phyloP scores from a whole-genome alignment of 495 filamentous ascomycete genomes.

The Viridothelium virens region DNA sequence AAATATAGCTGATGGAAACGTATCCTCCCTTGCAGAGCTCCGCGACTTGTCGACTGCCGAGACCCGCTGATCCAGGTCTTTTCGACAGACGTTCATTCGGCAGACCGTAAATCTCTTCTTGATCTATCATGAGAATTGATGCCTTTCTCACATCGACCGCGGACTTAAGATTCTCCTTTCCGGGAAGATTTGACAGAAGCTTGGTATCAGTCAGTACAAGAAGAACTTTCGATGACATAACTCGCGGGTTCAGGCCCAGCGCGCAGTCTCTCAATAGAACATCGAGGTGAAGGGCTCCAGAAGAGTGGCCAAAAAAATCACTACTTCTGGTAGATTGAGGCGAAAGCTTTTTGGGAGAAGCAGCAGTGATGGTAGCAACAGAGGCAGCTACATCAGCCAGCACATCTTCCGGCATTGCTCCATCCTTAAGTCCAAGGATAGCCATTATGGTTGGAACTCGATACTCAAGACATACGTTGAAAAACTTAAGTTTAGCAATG shows the following conservation, averaged over 20 bases:
- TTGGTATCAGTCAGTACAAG: slow-evolving; percentile 71
- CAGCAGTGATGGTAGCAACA: slow-evolving; percentile 65
- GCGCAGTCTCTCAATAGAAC: slow-evolving; percentile 69
- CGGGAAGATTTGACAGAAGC: slow-evolving; percentile 54
- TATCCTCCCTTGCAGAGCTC: slow-evolving; percentile 65
- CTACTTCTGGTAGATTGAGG: slow-evolving; percentile 28
- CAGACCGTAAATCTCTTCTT: slow-evolving; percentile 32
- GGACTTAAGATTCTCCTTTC: slow-evolving; percentile 51
- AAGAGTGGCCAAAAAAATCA: slow-evolving; percentile 19
- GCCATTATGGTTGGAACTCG: slow-evolving; percentile 72
- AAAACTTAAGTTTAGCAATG: slow-evolving; percentile 75
- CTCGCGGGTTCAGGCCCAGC: slow-evolving; percentile 77
- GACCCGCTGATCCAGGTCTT: slow-evolving; percentile 28
- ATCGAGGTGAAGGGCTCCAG: slow-evolving; percentile 58
- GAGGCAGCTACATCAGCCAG: slow-evolving; percentile 70
- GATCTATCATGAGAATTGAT: slow-evolving; percentile 75
- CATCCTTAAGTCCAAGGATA: slow-evolving; percentile 59
- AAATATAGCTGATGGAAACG: slow-evolving; percentile 77
- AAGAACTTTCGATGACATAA: slow-evolving; percentile 61
- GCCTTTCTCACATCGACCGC: slow-evolving; percentile 66
- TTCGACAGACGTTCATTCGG: slow-evolving; percentile 38
- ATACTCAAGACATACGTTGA: slow-evolving; percentile 77
- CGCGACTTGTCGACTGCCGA: slow-evolving; percentile 53
- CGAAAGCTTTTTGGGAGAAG: slow-evolving; percentile 24
- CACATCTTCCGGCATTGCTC: slow-evolving; percentile 62